Conservation (phyloP, 352 stramenopile genomes). For the Globisporangium iwayamae region DNA sequence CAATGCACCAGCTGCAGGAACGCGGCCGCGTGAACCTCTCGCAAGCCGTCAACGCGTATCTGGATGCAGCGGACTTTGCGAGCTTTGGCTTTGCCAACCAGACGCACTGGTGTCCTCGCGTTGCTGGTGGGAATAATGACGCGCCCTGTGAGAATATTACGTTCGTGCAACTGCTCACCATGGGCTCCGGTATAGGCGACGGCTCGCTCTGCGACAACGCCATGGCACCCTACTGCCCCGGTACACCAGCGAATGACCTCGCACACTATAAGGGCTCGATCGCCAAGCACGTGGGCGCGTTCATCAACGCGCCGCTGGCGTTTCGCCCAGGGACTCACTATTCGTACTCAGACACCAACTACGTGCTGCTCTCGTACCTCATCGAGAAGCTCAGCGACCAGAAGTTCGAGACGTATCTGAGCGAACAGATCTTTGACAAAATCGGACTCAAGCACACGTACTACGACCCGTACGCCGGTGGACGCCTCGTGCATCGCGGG, state of each 20-base stretch:
- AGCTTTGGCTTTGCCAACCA: constrained; percentile 45
- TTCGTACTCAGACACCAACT: constrained; percentile 49
- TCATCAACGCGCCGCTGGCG: constrained; percentile 48
- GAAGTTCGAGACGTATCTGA: constrained; percentile 34
- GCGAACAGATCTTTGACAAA: constrained; percentile 31
- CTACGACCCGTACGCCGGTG: constrained; percentile 44
- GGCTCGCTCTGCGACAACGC: constrained; percentile 24
- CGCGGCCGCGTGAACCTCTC: constrained; percentile 32
- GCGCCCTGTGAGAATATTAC: constrained; percentile 44
- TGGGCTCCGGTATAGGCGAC: constrained; percentile 47
- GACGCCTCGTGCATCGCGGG: constrained; percentile 20
- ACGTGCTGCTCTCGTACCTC: constrained; percentile 55
- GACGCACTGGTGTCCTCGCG: constrained; percentile 44
- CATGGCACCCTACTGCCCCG: constrained; percentile 7
- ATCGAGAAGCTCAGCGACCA: constrained; percentile 57
- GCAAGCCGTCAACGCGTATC: constrained; percentile 28
- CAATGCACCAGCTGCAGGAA: constrained; percentile 64
- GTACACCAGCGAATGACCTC: constrained; percentile 4
- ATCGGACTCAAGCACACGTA: constrained; percentile 38
- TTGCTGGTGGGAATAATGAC: constrained; percentile 6
- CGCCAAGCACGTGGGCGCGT: constrained; percentile 32
- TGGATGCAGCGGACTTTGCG: constrained; percentile 38
- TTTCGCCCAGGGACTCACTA: constrained; percentile 54
- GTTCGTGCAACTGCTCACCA: constrained; percentile 62
- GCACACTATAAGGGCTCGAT: constrained; percentile 26